phyloP scores from a whole-genome alignment of 139 green algal genomes.

The Chlorella sp. region DNA sequence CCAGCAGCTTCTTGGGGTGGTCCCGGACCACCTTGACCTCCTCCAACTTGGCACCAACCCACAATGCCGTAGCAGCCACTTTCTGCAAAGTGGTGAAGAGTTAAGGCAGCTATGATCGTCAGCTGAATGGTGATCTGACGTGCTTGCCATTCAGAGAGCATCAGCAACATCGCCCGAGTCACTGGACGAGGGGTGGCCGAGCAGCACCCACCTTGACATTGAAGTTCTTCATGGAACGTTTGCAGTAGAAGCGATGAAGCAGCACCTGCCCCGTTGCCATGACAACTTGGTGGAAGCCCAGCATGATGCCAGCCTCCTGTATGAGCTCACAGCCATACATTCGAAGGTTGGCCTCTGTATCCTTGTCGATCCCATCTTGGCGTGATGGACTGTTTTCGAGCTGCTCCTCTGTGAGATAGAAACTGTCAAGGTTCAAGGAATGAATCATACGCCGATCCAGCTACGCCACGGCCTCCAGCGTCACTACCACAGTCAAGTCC shows the following conservation, averaged over 20 bases:
- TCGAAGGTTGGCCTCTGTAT: slow-evolving; percentile 61
- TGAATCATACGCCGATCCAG: too few relatives aligned
- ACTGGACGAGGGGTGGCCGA: too few relatives aligned
- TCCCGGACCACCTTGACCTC: too few relatives aligned
- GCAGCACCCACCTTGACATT: slow-evolving; percentile 71
- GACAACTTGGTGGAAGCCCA: slow-evolving; percentile 73
- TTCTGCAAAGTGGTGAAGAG: not conserved
- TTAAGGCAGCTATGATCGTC: not conserved
- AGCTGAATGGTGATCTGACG: not conserved
- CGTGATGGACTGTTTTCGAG: slow-evolving; percentile 63
- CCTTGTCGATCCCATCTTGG: slow-evolving; percentile 62
- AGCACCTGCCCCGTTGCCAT: slow-evolving; percentile 86
- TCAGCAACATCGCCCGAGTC: not conserved
- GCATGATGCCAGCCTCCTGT: slow-evolving; percentile 51
- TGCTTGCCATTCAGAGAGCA: not conserved
- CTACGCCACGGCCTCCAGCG: too few relatives aligned
- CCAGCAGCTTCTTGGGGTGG: slow-evolving; percentile 17
- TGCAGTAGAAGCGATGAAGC: slow-evolving; percentile 92
- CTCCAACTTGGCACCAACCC: not conserved
- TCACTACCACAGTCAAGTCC: too few relatives aligned
- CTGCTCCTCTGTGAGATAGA: slow-evolving; percentile 39
- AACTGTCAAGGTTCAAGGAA: too few relatives aligned
- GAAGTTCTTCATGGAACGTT: slow-evolving; percentile 68
- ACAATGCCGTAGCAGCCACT: not conserved
- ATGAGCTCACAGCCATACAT: slow-evolving; percentile 80